These are phyloP conservation scores for Epichloe sp. DNA, from an alignment of 2,329 filamentous ascomycete species.

Conservation along the genomic window DNA sequence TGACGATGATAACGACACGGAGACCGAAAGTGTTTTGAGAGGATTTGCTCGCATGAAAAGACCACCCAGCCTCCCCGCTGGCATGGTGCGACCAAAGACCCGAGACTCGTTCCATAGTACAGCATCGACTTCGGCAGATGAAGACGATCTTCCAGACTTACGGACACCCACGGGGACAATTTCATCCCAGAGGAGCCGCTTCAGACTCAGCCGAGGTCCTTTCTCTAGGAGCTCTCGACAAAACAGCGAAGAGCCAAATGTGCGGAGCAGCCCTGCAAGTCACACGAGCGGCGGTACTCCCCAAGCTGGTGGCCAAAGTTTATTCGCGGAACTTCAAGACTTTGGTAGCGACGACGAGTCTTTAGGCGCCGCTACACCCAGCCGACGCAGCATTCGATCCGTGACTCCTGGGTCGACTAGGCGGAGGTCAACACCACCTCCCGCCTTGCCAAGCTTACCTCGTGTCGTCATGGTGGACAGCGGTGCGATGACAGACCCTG, in stretches of 20 bases:
- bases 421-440: constrained; percentile 30
- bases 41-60: constrained; percentile 29
- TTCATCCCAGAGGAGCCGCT: constrained; percentile 54
- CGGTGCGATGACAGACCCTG: constrained; percentile 47
- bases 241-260: constrained; percentile 43
- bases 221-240: constrained; percentile 46
- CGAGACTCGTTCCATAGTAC: constrained; percentile 71
- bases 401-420: constrained; percentile 35
- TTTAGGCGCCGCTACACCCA: constrained; percentile 45
- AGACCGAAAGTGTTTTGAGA: constrained; percentile 58
- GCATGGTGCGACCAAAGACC: constrained; percentile 30
- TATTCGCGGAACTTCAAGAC: constrained; percentile 83
- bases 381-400: constrained; percentile 33
- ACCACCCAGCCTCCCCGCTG: constrained; percentile 27
- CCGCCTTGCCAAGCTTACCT: constrained; percentile 36
- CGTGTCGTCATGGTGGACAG: constrained; percentile 45
- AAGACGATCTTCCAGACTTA: constrained; percentile 43
- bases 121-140: constrained; percentile 73
- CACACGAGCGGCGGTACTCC: constrained; percentile 40
- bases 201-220: constrained; percentile 54
- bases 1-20: constrained; percentile 77
- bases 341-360: constrained; percentile 65
- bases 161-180: constrained; percentile 51
- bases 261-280: constrained; percentile 47
- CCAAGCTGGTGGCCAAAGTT: constrained; percentile 52